phyloP scores from a whole-genome alignment of 2,329 filamentous ascomycete species.

The Ophiostoma pallidulum region DNA sequence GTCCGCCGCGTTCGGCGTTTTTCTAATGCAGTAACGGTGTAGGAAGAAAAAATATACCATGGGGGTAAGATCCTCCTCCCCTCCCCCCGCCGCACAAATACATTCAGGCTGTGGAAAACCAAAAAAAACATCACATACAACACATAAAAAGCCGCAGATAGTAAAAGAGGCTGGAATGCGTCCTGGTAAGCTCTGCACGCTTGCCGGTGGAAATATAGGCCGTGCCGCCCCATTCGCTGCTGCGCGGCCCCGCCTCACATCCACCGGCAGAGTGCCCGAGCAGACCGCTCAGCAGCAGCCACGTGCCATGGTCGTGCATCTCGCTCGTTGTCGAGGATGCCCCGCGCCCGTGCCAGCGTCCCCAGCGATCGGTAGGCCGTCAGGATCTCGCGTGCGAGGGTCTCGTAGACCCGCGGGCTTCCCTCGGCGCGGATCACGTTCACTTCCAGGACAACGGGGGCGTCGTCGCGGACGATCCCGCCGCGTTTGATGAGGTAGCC shows the following conservation, averaged over 20 bases:
- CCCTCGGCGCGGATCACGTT: constrained; percentile 52
- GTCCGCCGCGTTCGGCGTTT: not conserved
- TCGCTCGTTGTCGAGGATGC: constrained; percentile 46
- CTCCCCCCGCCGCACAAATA: too few species aligned
- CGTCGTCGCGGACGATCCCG: constrained; percentile 45
- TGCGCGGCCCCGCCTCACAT: too few species aligned
- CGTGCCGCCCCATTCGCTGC: too few species aligned
- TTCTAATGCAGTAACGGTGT: not conserved
- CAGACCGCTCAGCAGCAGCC: constrained; percentile 59
- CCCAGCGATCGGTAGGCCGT: constrained; percentile 59
- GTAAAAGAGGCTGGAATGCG: too few species aligned
- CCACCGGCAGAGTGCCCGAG: constrained; percentile 53
- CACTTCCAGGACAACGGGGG: constrained; percentile 52
- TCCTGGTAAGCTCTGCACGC: too few species aligned
- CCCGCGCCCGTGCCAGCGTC: constrained; percentile 58
- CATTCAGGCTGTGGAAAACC: too few species aligned
- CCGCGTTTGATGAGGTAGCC: constrained; percentile 58
- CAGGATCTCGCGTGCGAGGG: constrained; percentile 60
- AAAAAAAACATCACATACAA: too few species aligned
- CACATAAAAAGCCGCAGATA: too few species aligned
- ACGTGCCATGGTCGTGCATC: constrained; percentile 72
- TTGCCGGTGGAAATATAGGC: too few species aligned
- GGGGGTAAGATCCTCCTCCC: not conserved
- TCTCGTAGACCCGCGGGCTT: constrained; percentile 47
- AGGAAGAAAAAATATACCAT: not conserved